A percentile compares a stretch with the other conserved stretches of the same genome.
Conservation (phyloP, 257 asterid genomes). For the Fraxinus excelsior region DNA sequence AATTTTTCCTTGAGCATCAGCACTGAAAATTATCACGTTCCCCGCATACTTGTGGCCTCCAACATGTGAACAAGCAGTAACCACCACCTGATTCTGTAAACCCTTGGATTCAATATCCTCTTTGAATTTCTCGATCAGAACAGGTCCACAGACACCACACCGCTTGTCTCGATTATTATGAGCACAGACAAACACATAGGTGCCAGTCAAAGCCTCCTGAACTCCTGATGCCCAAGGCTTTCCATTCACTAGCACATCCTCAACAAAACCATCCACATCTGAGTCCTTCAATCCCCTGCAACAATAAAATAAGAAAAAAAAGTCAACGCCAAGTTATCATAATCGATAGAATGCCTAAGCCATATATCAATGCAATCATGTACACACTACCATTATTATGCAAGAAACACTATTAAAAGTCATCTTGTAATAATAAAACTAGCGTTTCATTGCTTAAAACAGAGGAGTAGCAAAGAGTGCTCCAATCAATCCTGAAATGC, state of each 20-base stretch:
- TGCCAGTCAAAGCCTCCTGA: constrained; percentile 66
- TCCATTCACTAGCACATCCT: constrained; percentile 81
- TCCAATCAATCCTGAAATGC: not conserved
- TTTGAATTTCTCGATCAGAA: constrained; percentile 73
- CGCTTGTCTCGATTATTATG: constrained; percentile 80
- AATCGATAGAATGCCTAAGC: constrained; percentile 12
- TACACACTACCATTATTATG: not conserved
- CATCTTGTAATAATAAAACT: not conserved
- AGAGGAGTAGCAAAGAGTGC: not conserved
- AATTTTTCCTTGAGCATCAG: constrained; percentile 63
- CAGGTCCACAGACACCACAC: constrained; percentile 98
- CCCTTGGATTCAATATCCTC: constrained; percentile 67
- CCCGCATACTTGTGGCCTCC: constrained; percentile 99
- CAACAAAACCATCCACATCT: constrained; percentile 75
- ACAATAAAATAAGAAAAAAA: constrained; percentile 12
- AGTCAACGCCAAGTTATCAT: constrained; percentile 5
- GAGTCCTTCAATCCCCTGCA: constrained; percentile 77
- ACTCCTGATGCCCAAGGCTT: constrained; percentile 74
- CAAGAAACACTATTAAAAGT: constrained; percentile 2
- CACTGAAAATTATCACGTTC: constrained; percentile 73
- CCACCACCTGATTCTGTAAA: constrained; percentile 55
- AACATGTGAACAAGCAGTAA: constrained; percentile 88
- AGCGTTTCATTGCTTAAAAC: not conserved
- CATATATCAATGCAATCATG: constrained; percentile 14
- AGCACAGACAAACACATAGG: constrained; percentile 90